These are phyloP conservation scores for Onygena corvina DNA, from an alignment of 2,329 filamentous ascomycete species.

Conservation along the genomic window DNA sequence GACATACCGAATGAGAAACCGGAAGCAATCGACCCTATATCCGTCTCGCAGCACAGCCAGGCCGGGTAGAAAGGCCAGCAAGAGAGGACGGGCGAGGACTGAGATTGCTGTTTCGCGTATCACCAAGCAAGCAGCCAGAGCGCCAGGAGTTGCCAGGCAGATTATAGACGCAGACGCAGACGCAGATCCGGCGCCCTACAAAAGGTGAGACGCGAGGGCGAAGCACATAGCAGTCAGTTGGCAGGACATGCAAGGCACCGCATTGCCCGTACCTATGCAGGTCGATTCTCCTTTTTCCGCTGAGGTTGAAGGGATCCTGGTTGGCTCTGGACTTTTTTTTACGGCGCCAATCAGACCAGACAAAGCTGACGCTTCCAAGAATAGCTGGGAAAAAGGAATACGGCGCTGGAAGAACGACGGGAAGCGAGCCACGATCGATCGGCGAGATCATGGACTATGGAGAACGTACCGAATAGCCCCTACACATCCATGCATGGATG, in stretches of 20 bases:
- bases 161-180: background rate
- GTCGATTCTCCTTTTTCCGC: background rate
- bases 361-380: background rate
- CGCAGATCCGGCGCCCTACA: background rate
- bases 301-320: background rate
- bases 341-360: background rate
- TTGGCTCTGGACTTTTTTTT: background rate
- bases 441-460: background rate
- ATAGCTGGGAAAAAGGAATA: background rate
- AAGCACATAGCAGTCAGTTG: background rate
- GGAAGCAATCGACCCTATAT: background rate
- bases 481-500: background rate
- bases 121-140: background rate
- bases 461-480: no score
- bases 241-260: slow-evolving; percentile 2
- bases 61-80: background rate
- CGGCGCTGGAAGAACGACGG: no score
- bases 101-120: background rate
- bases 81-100: background rate
- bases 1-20: slow-evolving; percentile 6
- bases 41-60: background rate
- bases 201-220: background rate
- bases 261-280: background rate
- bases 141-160: background rate
- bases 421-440: slow-evolving; percentile 5